Evolutionary conservation across 805 yeast species (phyloP), one percentile per base, ranked within the genome.

Genomic region (Cyberlindnera galapagoensis): DNA sequence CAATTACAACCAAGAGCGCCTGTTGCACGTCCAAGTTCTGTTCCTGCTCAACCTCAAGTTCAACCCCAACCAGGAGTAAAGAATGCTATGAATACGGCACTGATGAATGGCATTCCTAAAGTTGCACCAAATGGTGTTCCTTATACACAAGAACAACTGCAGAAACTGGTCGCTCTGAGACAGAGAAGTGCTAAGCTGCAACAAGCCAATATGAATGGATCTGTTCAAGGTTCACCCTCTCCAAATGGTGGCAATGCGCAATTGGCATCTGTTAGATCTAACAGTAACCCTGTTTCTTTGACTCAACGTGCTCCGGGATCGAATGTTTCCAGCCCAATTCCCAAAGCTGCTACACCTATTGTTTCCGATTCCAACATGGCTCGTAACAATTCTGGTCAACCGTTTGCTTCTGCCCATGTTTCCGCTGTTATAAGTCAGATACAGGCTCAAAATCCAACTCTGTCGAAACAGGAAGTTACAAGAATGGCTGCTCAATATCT

Each of bases 391-490:
- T n/a, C n/a, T 34, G 43, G 37, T 4, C 45, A 45, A 27, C 18
- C 42, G 26, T 70, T 75, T 52, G 69, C 76, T 0, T 74, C 77
- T 10, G 71, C 76, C 1, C 84, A 78, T 44, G 80, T 78, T 4
- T 68, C 81, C 8, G 78, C 81, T 1, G 68, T 78, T 25, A 71
- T 78, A 36, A 72, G 65, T 42, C 74, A 77, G 27, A 77, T 78
- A 33, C 82, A 77, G 49, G 57, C 68, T n/a, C 76, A 76, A 44
- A 71, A 78, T 49, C 86, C 86, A 2, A 69, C 65, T 20, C 57
- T 76, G 49, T 62, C 74, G 9, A 75, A 75, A 39, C 79, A 73
- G 35, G 80, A 78, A 45, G 82, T 78, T 1, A 74, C 80, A 3
- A 69, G 73, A 36, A 61, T 77, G 35, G 84, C 85, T 3, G 80